Evolutionary conservation across 305 asterid species (phyloP).

Genomic region (Ilex paraguariensis): DNA sequence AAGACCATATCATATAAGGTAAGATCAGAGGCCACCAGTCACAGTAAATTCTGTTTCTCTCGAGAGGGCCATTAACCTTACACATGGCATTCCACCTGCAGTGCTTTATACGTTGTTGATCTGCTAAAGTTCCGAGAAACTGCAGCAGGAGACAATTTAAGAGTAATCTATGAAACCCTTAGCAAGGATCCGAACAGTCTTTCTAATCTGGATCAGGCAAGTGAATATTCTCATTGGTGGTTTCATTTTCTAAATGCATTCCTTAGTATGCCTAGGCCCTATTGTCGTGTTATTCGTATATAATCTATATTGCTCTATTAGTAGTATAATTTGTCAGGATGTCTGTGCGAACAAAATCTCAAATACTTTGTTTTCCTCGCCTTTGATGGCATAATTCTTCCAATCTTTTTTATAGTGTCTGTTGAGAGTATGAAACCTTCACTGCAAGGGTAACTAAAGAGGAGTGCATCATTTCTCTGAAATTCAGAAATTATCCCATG

Average conservation of each 20-base stretch:
- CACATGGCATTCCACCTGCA: conserved; percentile 31
- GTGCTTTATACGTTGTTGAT: conserved; percentile 95
- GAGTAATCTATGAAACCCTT: conserved; percentile 90
- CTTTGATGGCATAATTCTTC: too few species aligned
- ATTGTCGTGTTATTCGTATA: neutral
- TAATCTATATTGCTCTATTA: too few species aligned
- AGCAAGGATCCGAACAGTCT: conserved; percentile 99
- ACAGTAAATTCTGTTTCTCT: neutral
- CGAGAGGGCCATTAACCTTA: conserved; percentile 13
- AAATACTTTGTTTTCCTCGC: too few species aligned
- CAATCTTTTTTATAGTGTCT: too few species aligned
- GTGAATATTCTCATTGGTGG: conserved; percentile 14
- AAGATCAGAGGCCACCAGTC: conserved; percentile 5
- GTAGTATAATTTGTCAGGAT: too few species aligned
- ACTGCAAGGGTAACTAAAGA: too few species aligned
- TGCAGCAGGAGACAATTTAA: conserved; percentile 94
- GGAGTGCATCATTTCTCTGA: too few species aligned
- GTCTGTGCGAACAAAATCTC: too few species aligned
- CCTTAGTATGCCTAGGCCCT: neutral
- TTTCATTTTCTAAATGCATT: neutral
- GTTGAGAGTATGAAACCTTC: too few species aligned
- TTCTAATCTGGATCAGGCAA: conserved; percentile 95
- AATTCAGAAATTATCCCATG: too few species aligned
- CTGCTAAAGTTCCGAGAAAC: conserved; percentile 92
- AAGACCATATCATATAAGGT: conserved; percentile 95